Percentiles rank a stretch among this genome's conserved stretches.
These are phyloP conservation scores for Gynandropsis gynandra DNA, from an alignment of 345 rosid genomes.

Conservation along the genomic window DNA sequence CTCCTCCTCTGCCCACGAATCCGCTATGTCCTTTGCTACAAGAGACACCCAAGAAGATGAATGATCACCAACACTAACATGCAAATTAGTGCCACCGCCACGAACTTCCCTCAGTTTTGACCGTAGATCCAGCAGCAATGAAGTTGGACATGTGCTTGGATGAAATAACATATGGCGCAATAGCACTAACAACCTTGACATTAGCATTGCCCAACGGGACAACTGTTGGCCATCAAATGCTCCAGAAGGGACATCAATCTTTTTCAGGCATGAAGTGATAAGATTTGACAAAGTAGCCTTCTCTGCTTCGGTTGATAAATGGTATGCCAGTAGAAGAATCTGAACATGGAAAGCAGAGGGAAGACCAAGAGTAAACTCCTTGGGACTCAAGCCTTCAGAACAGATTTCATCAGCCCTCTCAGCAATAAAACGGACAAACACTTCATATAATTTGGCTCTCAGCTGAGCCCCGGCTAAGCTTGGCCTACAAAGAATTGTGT, in stretches of 20 bases:
- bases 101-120: constrained; percentile 77
- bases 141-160: constrained; percentile 60
- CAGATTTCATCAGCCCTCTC: constrained; percentile 45
- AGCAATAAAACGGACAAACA: constrained; percentile 50
- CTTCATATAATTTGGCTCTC: constrained; percentile 54
- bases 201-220: constrained; percentile 78
- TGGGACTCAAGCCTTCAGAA: constrained; percentile 43
- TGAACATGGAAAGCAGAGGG: constrained; percentile 86
- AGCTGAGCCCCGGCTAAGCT: constrained; percentile 58
- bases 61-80: constrained; percentile 37
- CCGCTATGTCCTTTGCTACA: constrained; percentile 44
- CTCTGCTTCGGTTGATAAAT: constrained; percentile 70
- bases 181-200: constrained; percentile 76
- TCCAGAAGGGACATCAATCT: constrained; percentile 37
- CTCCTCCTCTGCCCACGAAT: constrained; percentile 54
- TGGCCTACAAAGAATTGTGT: constrained; percentile 48
- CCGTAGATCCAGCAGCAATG: constrained; percentile 56
- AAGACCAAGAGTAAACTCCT: constrained; percentile 60
- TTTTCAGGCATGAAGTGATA: constrained; percentile 42
- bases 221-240: constrained; percentile 38
- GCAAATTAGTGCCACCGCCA: constrained; percentile 32
- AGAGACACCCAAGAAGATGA: constrained; percentile 62
- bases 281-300: constrained; percentile 52
- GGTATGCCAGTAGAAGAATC: constrained; percentile 88
- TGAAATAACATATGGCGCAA: constrained; percentile 78